phyloP scores from a whole-genome alignment of 1,139 yeast species.

The Zygosaccharomyces pseudobailii region DNA sequence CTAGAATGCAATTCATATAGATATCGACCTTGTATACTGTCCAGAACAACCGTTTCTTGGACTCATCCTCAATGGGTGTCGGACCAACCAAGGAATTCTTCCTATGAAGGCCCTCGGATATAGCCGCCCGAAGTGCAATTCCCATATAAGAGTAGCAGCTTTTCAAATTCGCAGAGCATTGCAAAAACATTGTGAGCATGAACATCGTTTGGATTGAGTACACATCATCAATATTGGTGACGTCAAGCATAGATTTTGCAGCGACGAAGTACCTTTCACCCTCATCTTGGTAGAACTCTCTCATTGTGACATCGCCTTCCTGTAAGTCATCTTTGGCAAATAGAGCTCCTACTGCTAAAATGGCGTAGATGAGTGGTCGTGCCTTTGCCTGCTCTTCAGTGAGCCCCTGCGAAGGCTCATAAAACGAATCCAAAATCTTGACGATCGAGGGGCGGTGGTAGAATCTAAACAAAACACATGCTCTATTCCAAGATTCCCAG shows the following conservation, averaged over 20 bases:
- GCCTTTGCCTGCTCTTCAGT: slow-evolving; percentile 72
- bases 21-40: slow-evolving; percentile 87
- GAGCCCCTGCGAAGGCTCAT: slow-evolving; percentile 45
- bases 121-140: slow-evolving; percentile 74
- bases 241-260: slow-evolving; percentile 71
- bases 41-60: slow-evolving; percentile 80
- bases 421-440: slow-evolving; percentile 51
- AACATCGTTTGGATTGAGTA: slow-evolving; percentile 69
- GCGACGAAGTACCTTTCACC: slow-evolving; percentile 81
- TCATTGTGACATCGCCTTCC: slow-evolving; percentile 41
- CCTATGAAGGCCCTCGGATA: slow-evolving; percentile 79
- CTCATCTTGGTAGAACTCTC: slow-evolving; percentile 56
- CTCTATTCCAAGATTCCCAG: slow-evolving; percentile 77
- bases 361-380: slow-evolving; percentile 70
- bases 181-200: slow-evolving; percentile 67
- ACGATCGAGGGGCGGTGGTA: slow-evolving; percentile 79
- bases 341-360: slow-evolving; percentile 69
- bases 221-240: slow-evolving; percentile 56
- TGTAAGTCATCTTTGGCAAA: slow-evolving; percentile 44
- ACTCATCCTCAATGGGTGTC: slow-evolving; percentile 69
- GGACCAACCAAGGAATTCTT: slow-evolving; percentile 40
- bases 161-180: slow-evolving; percentile 80
- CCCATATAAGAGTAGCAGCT: slow-evolving; percentile 90
- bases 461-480: slow-evolving; percentile 78
- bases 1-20: slow-evolving; percentile 80